Conservation (phyloP, 192 early-diverging fungal species). For the Coemansia aciculifera region DNA sequence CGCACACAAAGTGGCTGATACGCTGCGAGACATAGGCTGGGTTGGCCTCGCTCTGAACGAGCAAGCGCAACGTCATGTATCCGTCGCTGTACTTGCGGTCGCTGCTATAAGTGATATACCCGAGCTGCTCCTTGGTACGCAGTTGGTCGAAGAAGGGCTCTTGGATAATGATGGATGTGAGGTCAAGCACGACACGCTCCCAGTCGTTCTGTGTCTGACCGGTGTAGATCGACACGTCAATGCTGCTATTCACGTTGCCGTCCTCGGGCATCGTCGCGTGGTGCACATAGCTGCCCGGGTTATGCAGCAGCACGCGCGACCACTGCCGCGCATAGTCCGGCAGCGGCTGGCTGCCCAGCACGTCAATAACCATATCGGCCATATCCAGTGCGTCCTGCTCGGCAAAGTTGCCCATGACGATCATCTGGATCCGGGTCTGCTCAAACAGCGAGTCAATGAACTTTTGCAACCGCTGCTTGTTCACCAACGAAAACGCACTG, state of each 20-base stretch:
- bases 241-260: slow-evolving; percentile 84
- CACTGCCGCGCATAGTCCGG: slow-evolving; percentile 50
- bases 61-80: slow-evolving; percentile 72
- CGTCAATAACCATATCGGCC: slow-evolving; percentile 59
- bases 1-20: slow-evolving; percentile 74
- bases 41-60: slow-evolving; percentile 85
- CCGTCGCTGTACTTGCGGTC: slow-evolving; percentile 69
- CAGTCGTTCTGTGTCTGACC: slow-evolving; percentile 67
- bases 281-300: slow-evolving; percentile 38
- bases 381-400: slow-evolving; percentile 67
- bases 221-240: slow-evolving; percentile 82
- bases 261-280: slow-evolving; percentile 60
- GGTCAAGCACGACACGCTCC: slow-evolving; percentile 65
- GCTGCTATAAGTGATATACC: slow-evolving; percentile 65
- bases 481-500: slow-evolving; percentile 68
- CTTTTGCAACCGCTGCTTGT: slow-evolving; percentile 66
- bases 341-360: slow-evolving; percentile 63
- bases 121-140: slow-evolving; percentile 87
- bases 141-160: slow-evolving; percentile 94
- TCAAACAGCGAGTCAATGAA: slow-evolving; percentile 77
- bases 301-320: slow-evolving; percentile 38
- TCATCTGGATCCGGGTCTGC: slow-evolving; percentile 71
- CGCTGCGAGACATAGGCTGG: slow-evolving; percentile 79
- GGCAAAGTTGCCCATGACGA: slow-evolving; percentile 86
- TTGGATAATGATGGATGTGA: slow-evolving; percentile 78